phyloP scores from a whole-genome alignment of 441 rosid genomes.

The Arabidopsis hybrid region DNA sequence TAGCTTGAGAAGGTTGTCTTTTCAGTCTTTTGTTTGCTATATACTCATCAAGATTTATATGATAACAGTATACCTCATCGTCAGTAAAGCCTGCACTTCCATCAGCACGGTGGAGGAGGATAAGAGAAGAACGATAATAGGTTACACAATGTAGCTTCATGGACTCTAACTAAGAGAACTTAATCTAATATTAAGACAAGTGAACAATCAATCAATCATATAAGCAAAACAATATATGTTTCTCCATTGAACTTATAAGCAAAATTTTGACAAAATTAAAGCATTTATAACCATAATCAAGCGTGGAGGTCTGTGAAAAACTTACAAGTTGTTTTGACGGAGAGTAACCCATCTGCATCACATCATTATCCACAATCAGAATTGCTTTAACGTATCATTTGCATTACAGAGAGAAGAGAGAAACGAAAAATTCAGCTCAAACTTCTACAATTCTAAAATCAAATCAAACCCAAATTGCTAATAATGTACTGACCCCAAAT shows the following conservation, averaged over 20 bases:
- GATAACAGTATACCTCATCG: constrained; percentile 58
- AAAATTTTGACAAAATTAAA: background rate
- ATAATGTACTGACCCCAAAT: constrained; percentile 63
- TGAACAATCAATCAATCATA: background rate
- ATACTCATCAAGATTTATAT: constrained; percentile 63
- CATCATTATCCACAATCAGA: constrained; percentile 37
- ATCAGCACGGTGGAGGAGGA: constrained; percentile 6
- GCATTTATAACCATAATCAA: constrained; percentile 7
- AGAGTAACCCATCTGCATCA: constrained; percentile 81
- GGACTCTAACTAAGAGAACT: background rate
- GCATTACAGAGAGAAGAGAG: background rate
- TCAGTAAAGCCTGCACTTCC: constrained; percentile 64
- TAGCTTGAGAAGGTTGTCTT: constrained; percentile 70
- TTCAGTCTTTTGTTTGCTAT: constrained; percentile 50
- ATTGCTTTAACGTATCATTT: background rate
- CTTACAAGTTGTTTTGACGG: constrained; percentile 81
- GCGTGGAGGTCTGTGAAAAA: constrained; percentile 4
- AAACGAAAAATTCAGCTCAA: background rate
- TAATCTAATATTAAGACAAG: background rate
- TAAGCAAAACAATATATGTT: background rate
- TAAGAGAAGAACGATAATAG: constrained; percentile 3
- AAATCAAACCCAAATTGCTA: background rate
- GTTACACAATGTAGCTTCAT: background rate
- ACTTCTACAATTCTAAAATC: background rate
- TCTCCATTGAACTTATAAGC: background rate